These are phyloP conservation scores for Coniella lustricola DNA, from an alignment of 2,329 filamentous ascomycete species.

Conservation along the genomic window DNA sequence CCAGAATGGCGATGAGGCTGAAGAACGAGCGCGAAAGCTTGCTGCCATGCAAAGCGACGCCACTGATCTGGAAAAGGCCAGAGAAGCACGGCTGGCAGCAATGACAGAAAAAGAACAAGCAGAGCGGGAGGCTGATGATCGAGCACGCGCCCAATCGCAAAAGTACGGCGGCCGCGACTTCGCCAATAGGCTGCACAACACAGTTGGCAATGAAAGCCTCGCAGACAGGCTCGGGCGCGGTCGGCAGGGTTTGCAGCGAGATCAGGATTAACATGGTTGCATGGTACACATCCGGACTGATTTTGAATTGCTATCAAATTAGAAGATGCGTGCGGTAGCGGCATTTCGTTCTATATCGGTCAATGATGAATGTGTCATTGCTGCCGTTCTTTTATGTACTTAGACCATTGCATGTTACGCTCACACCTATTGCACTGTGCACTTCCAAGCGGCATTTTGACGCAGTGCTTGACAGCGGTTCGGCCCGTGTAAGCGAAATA, in stretches of 20 bases:
- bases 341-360: no score
- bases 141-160: constrained; percentile 48
- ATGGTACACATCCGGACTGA: neutral
- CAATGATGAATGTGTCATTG: no score
- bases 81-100: constrained; percentile 59
- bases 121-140: constrained; percentile 60
- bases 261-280: constrained; percentile 32
- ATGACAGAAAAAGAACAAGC: constrained; percentile 59
- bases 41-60: constrained; percentile 70
- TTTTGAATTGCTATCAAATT: no score
- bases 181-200: constrained; percentile 54
- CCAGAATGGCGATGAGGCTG: constrained; percentile 31
- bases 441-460: no score
- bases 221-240: constrained; percentile 45
- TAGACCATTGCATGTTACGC: no score
- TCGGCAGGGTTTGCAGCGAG: constrained; percentile 36
- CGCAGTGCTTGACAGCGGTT: no score
- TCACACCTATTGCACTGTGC: no score
- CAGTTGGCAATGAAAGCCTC: constrained; percentile 45
- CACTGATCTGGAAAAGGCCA: constrained; percentile 61
- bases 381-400: no score
- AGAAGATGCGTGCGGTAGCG: no score
- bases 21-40: constrained; percentile 59
- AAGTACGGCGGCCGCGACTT: constrained; percentile 60
- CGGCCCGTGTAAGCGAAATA: no score